Base-by-base conservation (phyloP, 768 basidiomycete species). In the Suillus bovinus region DNA sequence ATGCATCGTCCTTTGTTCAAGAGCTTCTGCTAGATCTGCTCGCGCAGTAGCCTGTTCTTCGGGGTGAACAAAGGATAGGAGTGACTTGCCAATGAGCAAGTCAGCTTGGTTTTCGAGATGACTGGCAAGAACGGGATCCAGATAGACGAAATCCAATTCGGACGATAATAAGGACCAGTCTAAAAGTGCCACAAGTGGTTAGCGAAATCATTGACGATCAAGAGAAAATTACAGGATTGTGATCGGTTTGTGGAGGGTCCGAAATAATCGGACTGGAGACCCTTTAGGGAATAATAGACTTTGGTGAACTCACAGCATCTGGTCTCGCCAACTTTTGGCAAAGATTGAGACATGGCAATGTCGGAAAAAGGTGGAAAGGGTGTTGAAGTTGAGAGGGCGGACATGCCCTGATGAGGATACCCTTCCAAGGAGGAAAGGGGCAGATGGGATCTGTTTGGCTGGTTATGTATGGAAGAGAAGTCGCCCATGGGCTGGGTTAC, bases 111-210 rank as follows among this genome's bases (percentile, higher is more conserved):
- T 81, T 41, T 81, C 84, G 68, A 94, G 87, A 73, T 94, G 92
- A 70, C 66, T 73, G 16, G 85, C 80, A 64, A 94, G 81, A 60
- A 91, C 87, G 63, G 93, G 93, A 78, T 94, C 93, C 65, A 93
- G 82, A 76, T 91, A 93, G 64, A 94, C 84, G 76, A 93, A 93
- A 57, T 83, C 78, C 56, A 94, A 83, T 72, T 89, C 84, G 53
- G 88, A 73, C n/a, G 87, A 86, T 68, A 94, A 81, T 65, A 94
- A 78, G 31, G 90, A 78, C 93, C 93, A 94, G 78, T 93, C 91
- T 93, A 74, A 29, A 58, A 47, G 31, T 24, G 38, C 13, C 7
- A 60, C n/a, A 29, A 60, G 27, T 68, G 57, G 68, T 70, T 64
- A 71, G 67, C 66, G 49, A 58, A 50, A 65, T 65, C 13, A 50